phyloP scores from a whole-genome alignment of 2,329 filamentous ascomycete species.

The Ceratocystiopsis sp. region DNA sequence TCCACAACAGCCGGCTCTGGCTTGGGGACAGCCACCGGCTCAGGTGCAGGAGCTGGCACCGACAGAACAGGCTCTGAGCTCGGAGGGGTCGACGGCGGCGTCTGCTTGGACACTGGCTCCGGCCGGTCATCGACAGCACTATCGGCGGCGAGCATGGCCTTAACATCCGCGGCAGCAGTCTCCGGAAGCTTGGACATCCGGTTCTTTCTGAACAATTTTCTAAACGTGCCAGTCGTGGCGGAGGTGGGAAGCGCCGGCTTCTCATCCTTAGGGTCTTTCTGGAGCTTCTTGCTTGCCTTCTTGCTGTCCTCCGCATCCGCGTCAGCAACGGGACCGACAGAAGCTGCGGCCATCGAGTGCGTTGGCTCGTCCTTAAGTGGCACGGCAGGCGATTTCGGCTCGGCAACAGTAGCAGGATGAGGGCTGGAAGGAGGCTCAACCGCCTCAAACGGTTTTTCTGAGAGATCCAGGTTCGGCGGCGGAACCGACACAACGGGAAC shows the following conservation, averaged over 20 bases:
- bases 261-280: slow-evolving; percentile 28
- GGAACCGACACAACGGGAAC: neutral
- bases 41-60: too few species aligned
- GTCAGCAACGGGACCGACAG: slow-evolving; percentile 12
- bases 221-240: too few species aligned
- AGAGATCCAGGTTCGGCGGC: slow-evolving; percentile 8
- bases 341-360: too few species aligned
- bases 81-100: too few species aligned
- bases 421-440: slow-evolving; percentile 17
- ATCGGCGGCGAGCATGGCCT: slow-evolving; percentile 30
- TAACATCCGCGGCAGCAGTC: slow-evolving; percentile 32
- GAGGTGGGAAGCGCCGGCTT: slow-evolving; percentile 9
- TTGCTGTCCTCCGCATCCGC: slow-evolving; percentile 13
- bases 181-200: slow-evolving; percentile 38
- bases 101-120: neutral
- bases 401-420: slow-evolving; percentile 16
- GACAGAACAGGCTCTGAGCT: too few species aligned
- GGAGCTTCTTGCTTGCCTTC: slow-evolving; percentile 35
- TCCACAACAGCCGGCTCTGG: neutral
- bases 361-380: slow-evolving; percentile 18
- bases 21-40: neutral
- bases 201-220: slow-evolving; percentile 31
- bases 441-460: slow-evolving; percentile 17
- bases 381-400: slow-evolving; percentile 16
- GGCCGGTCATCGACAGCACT: neutral